These are phyloP conservation scores for Coemansia erecta DNA, from an alignment of 192 early-diverging fungal genomes.

Conservation along the genomic window DNA sequence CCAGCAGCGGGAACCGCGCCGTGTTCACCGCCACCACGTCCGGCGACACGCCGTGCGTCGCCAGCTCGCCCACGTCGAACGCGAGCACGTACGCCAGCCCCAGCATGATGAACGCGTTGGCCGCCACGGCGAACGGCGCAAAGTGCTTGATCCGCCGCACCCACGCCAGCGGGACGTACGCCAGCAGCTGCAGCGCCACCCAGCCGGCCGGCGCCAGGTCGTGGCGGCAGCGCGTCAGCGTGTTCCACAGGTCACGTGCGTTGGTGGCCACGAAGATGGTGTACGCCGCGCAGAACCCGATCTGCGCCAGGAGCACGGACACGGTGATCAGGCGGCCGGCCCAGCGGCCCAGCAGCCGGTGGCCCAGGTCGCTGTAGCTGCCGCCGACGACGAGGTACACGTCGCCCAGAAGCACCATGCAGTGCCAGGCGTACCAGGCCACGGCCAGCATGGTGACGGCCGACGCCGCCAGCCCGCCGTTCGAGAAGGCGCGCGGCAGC, in stretches of 20 bases:
- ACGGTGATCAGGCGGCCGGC: conserved; percentile 60
- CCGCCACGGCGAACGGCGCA: conserved; percentile 81
- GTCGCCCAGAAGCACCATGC: conserved; percentile 65
- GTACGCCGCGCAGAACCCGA: conserved; percentile 88
- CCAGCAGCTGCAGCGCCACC: conserved; percentile 70
- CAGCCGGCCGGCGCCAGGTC: conserved; percentile 68
- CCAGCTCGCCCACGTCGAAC: conserved; percentile 59
- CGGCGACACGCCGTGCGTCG: conserved; percentile 46
- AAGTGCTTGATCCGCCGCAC: conserved; percentile 90
- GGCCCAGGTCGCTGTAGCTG: conserved; percentile 66
- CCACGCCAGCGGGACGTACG: conserved; percentile 82
- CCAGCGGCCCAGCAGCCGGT: conserved; percentile 57
- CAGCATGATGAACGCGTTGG: conserved; percentile 87
- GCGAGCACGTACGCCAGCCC: conserved; percentile 84
- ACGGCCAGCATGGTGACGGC: conserved; percentile 52
- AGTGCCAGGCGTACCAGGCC: conserved; percentile 61
- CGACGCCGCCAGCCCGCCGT: conserved; percentile 70
- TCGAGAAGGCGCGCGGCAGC: conserved; percentile 71
- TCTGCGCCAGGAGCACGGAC: conserved; percentile 68
- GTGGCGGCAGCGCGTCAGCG: conserved; percentile 63
- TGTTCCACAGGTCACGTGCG: conserved; percentile 63
- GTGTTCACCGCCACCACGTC: conserved; percentile 73
- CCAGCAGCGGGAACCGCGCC: conserved; percentile 76
- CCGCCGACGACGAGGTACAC: conserved; percentile 59
- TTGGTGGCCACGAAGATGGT: conserved; percentile 88